Percentiles rank a stretch among this genome's conserved stretches.
Conservation (phyloP, 768 basidiomycete genomes). For the Myochromella boudieri region DNA sequence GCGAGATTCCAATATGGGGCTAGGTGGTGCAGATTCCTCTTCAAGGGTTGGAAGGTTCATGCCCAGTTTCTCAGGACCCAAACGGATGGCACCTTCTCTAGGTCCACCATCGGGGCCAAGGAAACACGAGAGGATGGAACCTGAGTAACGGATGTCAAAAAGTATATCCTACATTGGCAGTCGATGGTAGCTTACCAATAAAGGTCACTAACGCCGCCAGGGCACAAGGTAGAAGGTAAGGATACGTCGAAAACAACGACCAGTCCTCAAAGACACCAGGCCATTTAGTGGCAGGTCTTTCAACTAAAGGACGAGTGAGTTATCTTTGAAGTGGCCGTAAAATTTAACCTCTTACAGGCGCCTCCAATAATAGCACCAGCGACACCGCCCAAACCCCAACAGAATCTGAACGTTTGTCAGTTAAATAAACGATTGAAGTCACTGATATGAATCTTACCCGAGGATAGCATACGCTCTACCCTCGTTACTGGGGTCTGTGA, state of each 20-base stretch:
- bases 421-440: not conserved
- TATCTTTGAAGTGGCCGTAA: not conserved
- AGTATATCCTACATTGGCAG: not conserved
- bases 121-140: slow-evolving; percentile 87
- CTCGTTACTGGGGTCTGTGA: slow-evolving; percentile 93
- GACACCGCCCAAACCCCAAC: slow-evolving; percentile 97
- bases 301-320: slow-evolving; percentile 48
- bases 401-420: slow-evolving; percentile 55
- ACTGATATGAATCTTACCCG: slow-evolving; percentile 46
- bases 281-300: slow-evolving; percentile 86
- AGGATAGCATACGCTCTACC: slow-evolving; percentile 92
- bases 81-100: slow-evolving; percentile 78
- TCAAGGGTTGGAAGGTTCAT: slow-evolving; percentile 60
- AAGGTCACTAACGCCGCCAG: slow-evolving; percentile 78
- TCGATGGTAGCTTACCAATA: slow-evolving; percentile 44
- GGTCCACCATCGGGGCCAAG: slow-evolving; percentile 91
- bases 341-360: slow-evolving; percentile 54
- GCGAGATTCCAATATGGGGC: slow-evolving; percentile 45
- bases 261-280: slow-evolving; percentile 68
- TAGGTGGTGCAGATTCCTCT: slow-evolving; percentile 51
- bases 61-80: slow-evolving; percentile 72
- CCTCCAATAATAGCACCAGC: slow-evolving; percentile 86
- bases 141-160: slow-evolving; percentile 34
- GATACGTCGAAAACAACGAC: slow-evolving; percentile 73
- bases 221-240: slow-evolving; percentile 87